Conservation (phyloP, 1,284 basidiomycete genomes). For the Ganoderma multipileum region DNA sequence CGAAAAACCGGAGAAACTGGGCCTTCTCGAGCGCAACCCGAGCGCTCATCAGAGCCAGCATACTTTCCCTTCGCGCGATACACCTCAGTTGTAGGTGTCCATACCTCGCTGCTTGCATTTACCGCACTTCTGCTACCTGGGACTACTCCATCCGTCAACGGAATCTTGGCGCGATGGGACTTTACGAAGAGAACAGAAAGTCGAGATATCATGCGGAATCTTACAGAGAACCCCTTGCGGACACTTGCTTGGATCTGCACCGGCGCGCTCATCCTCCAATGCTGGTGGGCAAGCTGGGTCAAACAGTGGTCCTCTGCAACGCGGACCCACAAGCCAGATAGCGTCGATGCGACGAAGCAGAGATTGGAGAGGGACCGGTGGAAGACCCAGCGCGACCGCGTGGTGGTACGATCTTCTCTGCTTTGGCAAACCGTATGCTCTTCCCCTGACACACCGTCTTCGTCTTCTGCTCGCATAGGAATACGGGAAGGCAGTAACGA, state of each 20-base stretch:
- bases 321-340: conserved; percentile 27
- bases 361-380: conserved; percentile 43
- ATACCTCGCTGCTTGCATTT: conserved; percentile 71
- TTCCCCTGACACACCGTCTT: conserved; percentile 3
- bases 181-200: conserved; percentile 48
- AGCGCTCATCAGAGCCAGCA: conserved; percentile 11
- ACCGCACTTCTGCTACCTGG: conserved; percentile 72
- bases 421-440: conserved; percentile 11
- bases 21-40: conserved; percentile 2
- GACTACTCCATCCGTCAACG: conserved; percentile 45
- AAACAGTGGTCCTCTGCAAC: conserved; percentile 51
- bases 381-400: conserved; percentile 30
- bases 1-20: conserved; percentile 14
- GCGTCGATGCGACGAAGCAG: conserved; percentile 37
- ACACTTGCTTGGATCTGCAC: conserved; percentile 68
- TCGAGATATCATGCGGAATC: conserved; percentile 63
- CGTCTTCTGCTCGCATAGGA: conserved; percentile 42
- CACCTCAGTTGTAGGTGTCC: conserved; percentile 77
- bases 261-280: conserved; percentile 65
- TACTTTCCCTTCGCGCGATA: conserved; percentile 61
- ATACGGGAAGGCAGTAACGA: conserved; percentile 55
- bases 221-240: conserved; percentile 68
- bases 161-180: conserved; percentile 41
- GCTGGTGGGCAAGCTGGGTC: conserved; percentile 80
- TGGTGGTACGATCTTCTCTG: conserved; percentile 43